These are phyloP conservation scores for Nemania abortiva DNA, from an alignment of 2,329 filamentous ascomycete genomes.

Conservation along the genomic window DNA sequence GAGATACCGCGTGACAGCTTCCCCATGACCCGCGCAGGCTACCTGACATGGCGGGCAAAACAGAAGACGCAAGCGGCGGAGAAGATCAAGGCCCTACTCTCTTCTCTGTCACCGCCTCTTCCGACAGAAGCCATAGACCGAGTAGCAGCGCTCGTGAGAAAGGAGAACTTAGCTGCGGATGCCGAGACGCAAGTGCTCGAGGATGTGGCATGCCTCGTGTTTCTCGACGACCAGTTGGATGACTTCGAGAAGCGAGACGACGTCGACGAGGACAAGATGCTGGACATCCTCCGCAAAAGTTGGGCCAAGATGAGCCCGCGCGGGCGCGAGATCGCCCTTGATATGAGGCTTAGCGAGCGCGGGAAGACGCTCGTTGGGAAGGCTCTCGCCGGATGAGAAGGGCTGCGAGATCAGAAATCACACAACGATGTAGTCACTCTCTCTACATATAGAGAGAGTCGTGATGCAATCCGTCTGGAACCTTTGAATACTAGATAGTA, in stretches of 20 bases:
- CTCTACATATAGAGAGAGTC: too few relatives aligned
- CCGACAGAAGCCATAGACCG: slow-evolving; percentile 66
- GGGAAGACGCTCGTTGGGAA: slow-evolving; percentile 72
- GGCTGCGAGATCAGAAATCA: too few relatives aligned
- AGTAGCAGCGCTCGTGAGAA: slow-evolving; percentile 79
- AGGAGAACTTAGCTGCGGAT: slow-evolving; percentile 76
- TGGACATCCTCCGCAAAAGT: slow-evolving; percentile 77
- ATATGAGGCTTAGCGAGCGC: slow-evolving; percentile 73
- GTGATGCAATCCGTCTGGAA: too few relatives aligned
- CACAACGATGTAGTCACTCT: too few relatives aligned
- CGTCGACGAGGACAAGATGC: slow-evolving; percentile 80
- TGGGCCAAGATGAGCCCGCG: slow-evolving; percentile 79
- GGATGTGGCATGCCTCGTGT: slow-evolving; percentile 88
- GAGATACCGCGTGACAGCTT: slow-evolving; percentile 80
- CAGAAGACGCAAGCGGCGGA: slow-evolving; percentile 74
- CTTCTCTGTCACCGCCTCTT: slow-evolving; percentile 48
- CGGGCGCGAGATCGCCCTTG: slow-evolving; percentile 73
- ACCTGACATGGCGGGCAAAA: slow-evolving; percentile 82
- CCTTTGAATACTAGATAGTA: too few relatives aligned
- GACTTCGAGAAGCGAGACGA: slow-evolving; percentile 76
- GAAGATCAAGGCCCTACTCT: slow-evolving; percentile 67
- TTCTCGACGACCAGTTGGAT: slow-evolving; percentile 88
- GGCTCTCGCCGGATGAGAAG: slow-evolving; percentile 62
- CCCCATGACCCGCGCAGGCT: slow-evolving; percentile 80
- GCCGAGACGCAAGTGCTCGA: slow-evolving; percentile 81